Conservation (phyloP, 225 moss, liverwort and hornwort genomes). For the Lunularia cruciata region DNA sequence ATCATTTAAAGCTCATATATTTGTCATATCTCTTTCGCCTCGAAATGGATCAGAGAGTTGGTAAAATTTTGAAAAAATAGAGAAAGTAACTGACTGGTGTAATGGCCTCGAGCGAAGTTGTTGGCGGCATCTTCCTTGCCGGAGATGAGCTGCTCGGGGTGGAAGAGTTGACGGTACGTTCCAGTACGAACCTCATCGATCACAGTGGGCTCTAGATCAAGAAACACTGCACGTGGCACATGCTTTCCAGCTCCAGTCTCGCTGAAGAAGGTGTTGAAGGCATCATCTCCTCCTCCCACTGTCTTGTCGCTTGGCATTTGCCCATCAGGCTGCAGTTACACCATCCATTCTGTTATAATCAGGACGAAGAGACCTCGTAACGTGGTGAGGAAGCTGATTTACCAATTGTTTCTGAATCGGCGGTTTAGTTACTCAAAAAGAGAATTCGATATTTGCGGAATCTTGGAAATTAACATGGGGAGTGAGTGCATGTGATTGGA, state of each 20-base stretch:
- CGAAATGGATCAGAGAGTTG: too few relatives aligned
- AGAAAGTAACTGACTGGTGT: conserved; percentile 28
- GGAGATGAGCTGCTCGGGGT: conserved; percentile 42
- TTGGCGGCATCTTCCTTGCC: conserved; percentile 50
- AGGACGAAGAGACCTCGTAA: too few relatives aligned
- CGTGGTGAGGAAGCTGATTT: too few relatives aligned
- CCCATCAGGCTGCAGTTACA: conserved; percentile 35
- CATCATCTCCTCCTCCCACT: conserved; percentile 39
- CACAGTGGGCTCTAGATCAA: conserved; percentile 44
- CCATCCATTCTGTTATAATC: not conserved
- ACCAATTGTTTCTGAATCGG: too few relatives aligned
- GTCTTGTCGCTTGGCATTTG: conserved; percentile 42
- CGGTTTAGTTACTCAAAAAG: too few relatives aligned
- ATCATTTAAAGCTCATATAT: too few relatives aligned
- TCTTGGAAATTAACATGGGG: too few relatives aligned
- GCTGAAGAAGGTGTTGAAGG: conserved; percentile 44
- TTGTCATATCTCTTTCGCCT: too few relatives aligned
- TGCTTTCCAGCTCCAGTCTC: conserved; percentile 45
- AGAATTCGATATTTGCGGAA: too few relatives aligned
- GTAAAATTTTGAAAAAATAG: too few relatives aligned
- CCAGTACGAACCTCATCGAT: conserved; percentile 44
- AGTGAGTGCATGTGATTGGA: too few relatives aligned
- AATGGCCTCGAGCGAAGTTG: conserved; percentile 49
- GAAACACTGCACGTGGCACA: conserved; percentile 36
- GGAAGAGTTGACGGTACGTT: conserved; percentile 41